Evolutionary conservation across 2,329 filamentous ascomycete genomes (phyloP), one percentile per base, ranked within the genome.

Genomic region (Immersiporthe knoxdaviesiana): DNA sequence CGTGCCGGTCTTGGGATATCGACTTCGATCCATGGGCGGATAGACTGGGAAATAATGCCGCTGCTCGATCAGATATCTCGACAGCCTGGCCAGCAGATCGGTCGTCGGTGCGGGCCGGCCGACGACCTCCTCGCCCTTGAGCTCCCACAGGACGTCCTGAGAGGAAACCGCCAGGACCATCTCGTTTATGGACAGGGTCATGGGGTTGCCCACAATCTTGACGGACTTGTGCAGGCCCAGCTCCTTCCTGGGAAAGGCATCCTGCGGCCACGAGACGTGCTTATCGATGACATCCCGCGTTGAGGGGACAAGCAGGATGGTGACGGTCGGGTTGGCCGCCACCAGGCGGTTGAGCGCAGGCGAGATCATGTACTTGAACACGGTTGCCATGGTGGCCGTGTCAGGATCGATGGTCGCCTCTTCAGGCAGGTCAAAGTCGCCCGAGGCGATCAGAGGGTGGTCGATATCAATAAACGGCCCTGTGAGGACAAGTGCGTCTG

Each of bases 391-490:
- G 30, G 92, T 97, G 1, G 90, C 91, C 18, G 89, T 90, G 77
- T 97, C 93, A 0, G 91, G 88, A 69, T 97, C 87, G 75, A 91
- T 78, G 76, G 83, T 83, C 68, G 87, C 87, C 64, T 90, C 87
- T 32, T 90, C 87, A 52, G 91, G 90, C 69, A 94, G 84, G 75
- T 95, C 88, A 77, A 95, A 91, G 80, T 95, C 91, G 72, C 93
- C 91, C 21, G 88, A 86, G 32, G 93, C 92, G 66, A 99, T 87
- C 35, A 97, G 84, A 0, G 96, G 95, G 77, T 99, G 96, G 74
- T 97, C 94, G 47, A 91, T 85, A 77, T 98, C 96, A 73, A 99
- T 85, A 78, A 99, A 97, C 0, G 96, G 96, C 0, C 96, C 96
- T 4, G 88, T 84, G 11, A 99, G 84, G 58, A 98, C 86, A 37